A percentile compares a stretch with the other conserved stretches of the same genome.
These are phyloP conservation scores for Paracamarosporium sp. DNA, from an alignment of 2,329 filamentous ascomycete genomes.

Conservation along the genomic window DNA sequence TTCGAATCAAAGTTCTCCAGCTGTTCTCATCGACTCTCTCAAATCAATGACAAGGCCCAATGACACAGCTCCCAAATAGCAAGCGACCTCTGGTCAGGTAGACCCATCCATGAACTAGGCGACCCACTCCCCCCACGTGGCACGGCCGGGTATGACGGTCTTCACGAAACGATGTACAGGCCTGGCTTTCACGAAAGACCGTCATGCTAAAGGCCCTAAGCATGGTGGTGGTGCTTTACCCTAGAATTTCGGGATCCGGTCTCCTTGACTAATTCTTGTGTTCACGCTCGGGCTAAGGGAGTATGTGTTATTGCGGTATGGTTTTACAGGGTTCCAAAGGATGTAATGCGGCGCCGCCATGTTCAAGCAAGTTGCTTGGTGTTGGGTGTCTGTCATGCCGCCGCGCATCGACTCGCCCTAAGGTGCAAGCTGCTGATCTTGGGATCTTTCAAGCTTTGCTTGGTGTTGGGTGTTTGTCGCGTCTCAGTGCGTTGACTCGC, in stretches of 20 bases:
- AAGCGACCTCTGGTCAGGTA: conserved; percentile 1
- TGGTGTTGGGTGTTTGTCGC: background rate
- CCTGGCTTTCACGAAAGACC: background rate
- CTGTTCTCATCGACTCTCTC: background rate
- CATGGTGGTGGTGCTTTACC: background rate
- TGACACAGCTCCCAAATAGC: background rate
- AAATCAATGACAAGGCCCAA: conserved; percentile 1
- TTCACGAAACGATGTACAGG: background rate
- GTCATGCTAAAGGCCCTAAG: background rate
- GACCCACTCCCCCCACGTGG: conserved; percentile 1
- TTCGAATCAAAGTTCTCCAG: background rate
- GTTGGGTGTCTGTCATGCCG: conserved; percentile 5
- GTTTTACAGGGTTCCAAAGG: background rate
- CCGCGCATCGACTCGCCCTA: background rate
- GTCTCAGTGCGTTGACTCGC: background rate
- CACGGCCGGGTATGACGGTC: background rate
- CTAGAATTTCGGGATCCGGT: background rate
- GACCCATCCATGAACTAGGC: background rate
- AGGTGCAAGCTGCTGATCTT: background rate
- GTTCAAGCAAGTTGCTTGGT: conserved; percentile 3
- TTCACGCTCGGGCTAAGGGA: background rate
- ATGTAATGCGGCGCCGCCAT: background rate
- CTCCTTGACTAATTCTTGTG: background rate
- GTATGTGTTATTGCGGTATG: background rate
- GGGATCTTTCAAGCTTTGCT: background rate